Evolutionary conservation across 345 rosid genomes (phyloP), one percentile per base, ranked within the genome.

Genomic region (Melastoma malabathricum): DNA sequence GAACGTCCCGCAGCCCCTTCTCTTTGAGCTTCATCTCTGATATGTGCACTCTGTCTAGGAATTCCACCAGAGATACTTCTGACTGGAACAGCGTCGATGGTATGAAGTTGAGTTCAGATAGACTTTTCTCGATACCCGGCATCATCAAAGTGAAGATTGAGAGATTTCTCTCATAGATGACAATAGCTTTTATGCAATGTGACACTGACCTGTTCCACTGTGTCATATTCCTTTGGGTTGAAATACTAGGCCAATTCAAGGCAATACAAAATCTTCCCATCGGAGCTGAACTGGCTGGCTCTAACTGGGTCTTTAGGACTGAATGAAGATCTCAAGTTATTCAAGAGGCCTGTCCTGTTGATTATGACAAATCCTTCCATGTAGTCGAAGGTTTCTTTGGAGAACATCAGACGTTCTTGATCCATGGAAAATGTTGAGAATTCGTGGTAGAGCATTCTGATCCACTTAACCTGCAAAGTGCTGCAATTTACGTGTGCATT

Each of bases 1-100:
- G 90, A 66, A 88, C 78, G 13, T 93, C 99, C 99, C 99, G 79
- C 59, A 85, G 57, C 34, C 89, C 97, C 50, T 84, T 72, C 61
- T 65, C 77, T 61, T 78, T 68, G 50, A 93, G 90, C 62, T 79
- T 83, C 47, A 66, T 60, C 73, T 78, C 94, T 0, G 83, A 72
- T 9, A 60, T 43, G 39, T 93, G 95, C 58, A 93, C 97, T 29
- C 99, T 76, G 47, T 93, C 83, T n/a, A 93, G 77, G 66, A 93
- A 93, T 47, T 84, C 81, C 2, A 72, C 64, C 43, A 84, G 81
- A 48, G 95, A 50, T 60, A 93, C 95, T 64, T 83, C 76, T 7
- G 90, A 62, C 62, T 62, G 46, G 67, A 84, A 76, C 51, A 83
- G 76, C n/a, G 94, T 84, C 41, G 90, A 76, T 55, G 82, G 72